These are phyloP conservation scores for Saccharomycopsis guyanensis DNA, from an alignment of 805 yeast species.

Conservation along the genomic window DNA sequence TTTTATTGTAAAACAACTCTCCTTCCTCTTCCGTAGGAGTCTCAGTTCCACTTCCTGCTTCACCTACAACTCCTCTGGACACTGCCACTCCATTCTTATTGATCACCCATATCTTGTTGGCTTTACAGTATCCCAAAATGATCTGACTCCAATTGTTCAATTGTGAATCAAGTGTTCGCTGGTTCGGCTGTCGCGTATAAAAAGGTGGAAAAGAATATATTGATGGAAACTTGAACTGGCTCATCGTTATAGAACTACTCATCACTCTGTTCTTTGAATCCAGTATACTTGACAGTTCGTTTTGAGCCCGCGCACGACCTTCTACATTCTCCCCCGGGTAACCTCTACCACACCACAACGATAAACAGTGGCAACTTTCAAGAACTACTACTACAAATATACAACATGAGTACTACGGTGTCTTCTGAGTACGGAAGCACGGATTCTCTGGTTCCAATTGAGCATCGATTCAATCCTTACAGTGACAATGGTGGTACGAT, in stretches of 20 bases:
- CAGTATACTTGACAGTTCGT: not conserved
- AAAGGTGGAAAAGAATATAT: conserved; percentile 83
- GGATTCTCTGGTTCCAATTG: conserved; percentile 56
- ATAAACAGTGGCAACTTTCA: not conserved
- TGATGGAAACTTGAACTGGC: conserved; percentile 34
- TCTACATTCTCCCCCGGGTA: no score
- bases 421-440: conserved; percentile 64
- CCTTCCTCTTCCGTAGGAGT: conserved; percentile 26
- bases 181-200: conserved; percentile 83
- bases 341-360: not conserved
- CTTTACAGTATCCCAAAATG: conserved; percentile 52
- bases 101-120: conserved; percentile 47
- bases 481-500: conserved; percentile 96
- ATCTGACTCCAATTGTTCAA: conserved; percentile 69
- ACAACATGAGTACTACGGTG: conserved; percentile 40
- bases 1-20: conserved; percentile 42
- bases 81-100: conserved; percentile 31
- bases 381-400: no score
- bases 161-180: conserved; percentile 70
- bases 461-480: conserved; percentile 89
- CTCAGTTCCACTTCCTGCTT: conserved; percentile 10
- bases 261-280: not conserved
- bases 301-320: no score
- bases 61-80: conserved; percentile 22
- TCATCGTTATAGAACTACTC: not conserved